phyloP scores from a whole-genome alignment of 2,329 filamentous ascomycete species.

The Claviceps africana region DNA sequence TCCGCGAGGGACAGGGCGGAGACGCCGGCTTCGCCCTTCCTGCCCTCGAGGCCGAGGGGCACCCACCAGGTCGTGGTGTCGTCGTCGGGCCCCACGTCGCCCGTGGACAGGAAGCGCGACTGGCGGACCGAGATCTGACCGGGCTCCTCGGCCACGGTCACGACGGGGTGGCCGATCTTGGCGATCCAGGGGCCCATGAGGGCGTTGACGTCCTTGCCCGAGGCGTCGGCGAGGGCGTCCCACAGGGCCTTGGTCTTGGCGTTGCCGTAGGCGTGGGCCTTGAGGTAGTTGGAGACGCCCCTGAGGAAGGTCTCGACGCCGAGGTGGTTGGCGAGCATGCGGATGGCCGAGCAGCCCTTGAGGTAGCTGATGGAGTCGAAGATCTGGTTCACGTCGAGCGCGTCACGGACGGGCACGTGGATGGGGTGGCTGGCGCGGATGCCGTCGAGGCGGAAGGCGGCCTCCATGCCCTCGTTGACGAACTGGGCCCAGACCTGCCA shows the following conservation, averaged over 20 bases:
- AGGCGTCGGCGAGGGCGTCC: constrained; percentile 75
- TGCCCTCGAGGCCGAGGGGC: constrained; percentile 72
- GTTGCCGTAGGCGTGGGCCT: constrained; percentile 75
- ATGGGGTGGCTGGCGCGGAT: constrained; percentile 90
- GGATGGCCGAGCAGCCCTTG: constrained; percentile 90
- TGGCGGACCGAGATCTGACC: constrained; percentile 74
- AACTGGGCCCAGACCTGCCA: constrained; percentile 98
- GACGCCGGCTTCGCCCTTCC: constrained; percentile 47
- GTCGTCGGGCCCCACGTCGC: constrained; percentile 81
- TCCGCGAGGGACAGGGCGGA: constrained; percentile 54
- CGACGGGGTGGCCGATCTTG: constrained; percentile 85
- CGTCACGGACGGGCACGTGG: constrained; percentile 86
- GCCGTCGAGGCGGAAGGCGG: constrained; percentile 78
- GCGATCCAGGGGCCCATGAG: constrained; percentile 95
- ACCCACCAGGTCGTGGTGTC: constrained; percentile 94
- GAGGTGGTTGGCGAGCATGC: constrained; percentile 87
- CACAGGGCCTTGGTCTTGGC: constrained; percentile 87
- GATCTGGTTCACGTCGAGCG: constrained; percentile 92
- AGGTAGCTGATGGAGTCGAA: constrained; percentile 95
- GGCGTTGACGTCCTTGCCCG: constrained; percentile 68
- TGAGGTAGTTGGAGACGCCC: constrained; percentile 81
- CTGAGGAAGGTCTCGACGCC: constrained; percentile 78
- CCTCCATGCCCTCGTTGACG: constrained; percentile 86
- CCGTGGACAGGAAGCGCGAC: constrained; percentile 78
- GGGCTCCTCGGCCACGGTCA: constrained; percentile 73